phyloP scores from a whole-genome alignment of 306 rosid species.

The Pueraria montana region DNA sequence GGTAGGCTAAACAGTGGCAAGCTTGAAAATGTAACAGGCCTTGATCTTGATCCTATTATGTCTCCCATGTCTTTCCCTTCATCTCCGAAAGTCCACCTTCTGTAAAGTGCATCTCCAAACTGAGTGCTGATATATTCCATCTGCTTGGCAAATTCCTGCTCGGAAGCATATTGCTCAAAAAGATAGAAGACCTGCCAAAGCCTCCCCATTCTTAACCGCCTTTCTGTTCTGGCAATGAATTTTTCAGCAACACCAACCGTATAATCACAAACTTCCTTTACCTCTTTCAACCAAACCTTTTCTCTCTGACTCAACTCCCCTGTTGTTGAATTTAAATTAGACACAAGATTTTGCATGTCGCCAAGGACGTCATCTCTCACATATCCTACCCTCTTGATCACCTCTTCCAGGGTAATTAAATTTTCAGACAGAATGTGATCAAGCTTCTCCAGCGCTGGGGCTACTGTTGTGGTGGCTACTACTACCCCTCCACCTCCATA shows the following conservation, averaged over 20 bases:
- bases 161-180: neutral
- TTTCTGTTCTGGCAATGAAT: constrained; percentile 29
- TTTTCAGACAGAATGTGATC: no score
- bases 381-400: no score
- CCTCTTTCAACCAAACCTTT: constrained; percentile 20
- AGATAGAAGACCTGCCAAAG: neutral
- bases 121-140: constrained; percentile 1
- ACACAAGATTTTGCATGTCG: no score
- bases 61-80: neutral
- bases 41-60: constrained; percentile 6
- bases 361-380: no score
- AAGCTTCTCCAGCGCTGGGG: no score
- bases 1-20: no score
- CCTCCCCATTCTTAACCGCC: neutral
- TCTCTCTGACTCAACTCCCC: no score
- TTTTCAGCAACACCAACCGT: neutral
- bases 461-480: no score
- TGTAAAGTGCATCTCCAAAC: constrained; percentile 26
- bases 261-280: neutral
- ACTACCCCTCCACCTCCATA: no score
- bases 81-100: constrained; percentile 9
- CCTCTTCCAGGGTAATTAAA: no score
- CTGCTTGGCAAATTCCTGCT: neutral
- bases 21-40: neutral
- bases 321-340: no score